Percentiles rank a stretch among this genome's conserved stretches.
phyloP scores from a whole-genome alignment of 2,329 filamentous ascomycete species.

The Rutstroemia sp. region DNA sequence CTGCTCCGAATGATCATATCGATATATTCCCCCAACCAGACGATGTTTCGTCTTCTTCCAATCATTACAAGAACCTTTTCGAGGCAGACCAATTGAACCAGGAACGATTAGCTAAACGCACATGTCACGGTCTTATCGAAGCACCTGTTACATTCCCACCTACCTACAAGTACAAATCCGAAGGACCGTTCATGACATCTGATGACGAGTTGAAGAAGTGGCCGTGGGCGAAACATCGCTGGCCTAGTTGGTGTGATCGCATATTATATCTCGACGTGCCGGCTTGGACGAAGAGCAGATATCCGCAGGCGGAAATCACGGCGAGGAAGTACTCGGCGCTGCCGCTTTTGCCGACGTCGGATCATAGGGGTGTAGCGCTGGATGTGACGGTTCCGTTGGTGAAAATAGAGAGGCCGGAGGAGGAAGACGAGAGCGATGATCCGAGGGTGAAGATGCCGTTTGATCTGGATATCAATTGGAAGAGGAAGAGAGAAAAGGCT shows the following conservation, averaged over 20 bases:
- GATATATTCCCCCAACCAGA: constrained; percentile 54
- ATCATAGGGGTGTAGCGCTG: constrained; percentile 79
- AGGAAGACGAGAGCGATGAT: constrained; percentile 28
- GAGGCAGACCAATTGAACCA: constrained; percentile 69
- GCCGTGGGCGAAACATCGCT: constrained; percentile 74
- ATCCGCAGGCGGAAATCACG: constrained; percentile 40
- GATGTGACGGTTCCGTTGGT: constrained; percentile 57
- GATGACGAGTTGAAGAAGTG: constrained; percentile 43
- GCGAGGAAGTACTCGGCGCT: constrained; percentile 63
- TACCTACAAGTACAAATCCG: constrained; percentile 79
- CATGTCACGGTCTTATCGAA: constrained; percentile 73
- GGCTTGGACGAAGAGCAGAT: constrained; percentile 37
- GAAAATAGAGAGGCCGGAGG: constrained; percentile 11
- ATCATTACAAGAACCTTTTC: constrained; percentile 62
- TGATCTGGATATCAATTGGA: constrained; percentile 50
- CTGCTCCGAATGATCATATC: constrained; percentile 47
- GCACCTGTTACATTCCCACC: constrained; percentile 72
- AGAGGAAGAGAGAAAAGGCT: constrained; percentile 42
- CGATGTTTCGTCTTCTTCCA: constrained; percentile 41
- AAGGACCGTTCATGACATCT: constrained; percentile 34
- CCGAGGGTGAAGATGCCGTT: constrained; percentile 45
- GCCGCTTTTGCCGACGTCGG: constrained; percentile 72
- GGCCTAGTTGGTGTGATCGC: constrained; percentile 90
- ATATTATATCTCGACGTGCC: constrained; percentile 68
- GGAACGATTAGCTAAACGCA: constrained; percentile 61